Evolutionary conservation across 176 grass and related monocot genomes (phyloP).

Genomic region (Chrysopogon serrulatus): DNA sequence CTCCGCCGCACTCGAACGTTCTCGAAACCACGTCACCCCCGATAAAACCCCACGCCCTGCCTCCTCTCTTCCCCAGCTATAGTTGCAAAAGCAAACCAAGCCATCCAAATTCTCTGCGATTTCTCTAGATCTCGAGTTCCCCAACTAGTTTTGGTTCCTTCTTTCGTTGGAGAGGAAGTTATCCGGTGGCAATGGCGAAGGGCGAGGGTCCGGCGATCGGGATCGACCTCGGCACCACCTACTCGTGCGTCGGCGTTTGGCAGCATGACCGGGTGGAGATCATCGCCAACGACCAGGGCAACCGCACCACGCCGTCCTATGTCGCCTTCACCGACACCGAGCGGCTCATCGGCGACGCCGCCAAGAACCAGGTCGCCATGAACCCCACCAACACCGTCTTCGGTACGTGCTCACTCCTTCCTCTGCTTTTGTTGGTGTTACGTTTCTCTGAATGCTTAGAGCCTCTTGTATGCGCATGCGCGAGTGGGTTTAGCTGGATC

Average conservation of each 20-base stretch:
- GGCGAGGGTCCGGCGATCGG: slow-evolving; percentile 67
- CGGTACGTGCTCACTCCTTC: slow-evolving; percentile 31
- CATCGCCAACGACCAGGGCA: slow-evolving; percentile 88
- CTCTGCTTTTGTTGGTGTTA: too few species aligned
- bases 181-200: slow-evolving; percentile 40
- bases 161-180: neutral
- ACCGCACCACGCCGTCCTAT: slow-evolving; percentile 82
- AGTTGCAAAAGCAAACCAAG: neutral
- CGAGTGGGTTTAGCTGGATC: neutral
- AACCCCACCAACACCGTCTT: slow-evolving; percentile 92
- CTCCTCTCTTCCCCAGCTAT: neutral
- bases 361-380: slow-evolving; percentile 97
- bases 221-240: slow-evolving; percentile 79
- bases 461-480: too few species aligned
- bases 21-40: slow-evolving; percentile 18
- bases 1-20: slow-evolving; percentile 38
- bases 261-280: slow-evolving; percentile 89
- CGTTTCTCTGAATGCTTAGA: neutral
- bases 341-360: slow-evolving; percentile 77
- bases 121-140: neutral
- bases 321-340: slow-evolving; percentile 80
- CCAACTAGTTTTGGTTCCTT: neutral
- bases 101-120: neutral
- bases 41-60: slow-evolving; percentile 21
- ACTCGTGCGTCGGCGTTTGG: slow-evolving; percentile 88